Percentiles rank a stretch among this genome's conserved stretches.
Conservation (phyloP, 208 protist species). For the Giardia muris region DNA sequence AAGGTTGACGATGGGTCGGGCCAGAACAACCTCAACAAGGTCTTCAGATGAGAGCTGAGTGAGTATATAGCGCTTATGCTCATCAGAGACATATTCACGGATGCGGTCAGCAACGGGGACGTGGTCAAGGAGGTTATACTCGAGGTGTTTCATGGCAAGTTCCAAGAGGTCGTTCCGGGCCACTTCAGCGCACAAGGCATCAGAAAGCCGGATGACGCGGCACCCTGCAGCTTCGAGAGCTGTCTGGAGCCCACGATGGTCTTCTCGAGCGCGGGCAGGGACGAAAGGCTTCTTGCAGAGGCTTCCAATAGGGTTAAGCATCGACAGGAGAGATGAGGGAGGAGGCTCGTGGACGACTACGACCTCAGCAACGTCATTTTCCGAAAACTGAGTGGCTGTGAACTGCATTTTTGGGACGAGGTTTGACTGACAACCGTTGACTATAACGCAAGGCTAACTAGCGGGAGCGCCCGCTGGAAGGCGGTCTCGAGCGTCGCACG, state of each 20-base stretch:
- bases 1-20: slow-evolving; percentile 38
- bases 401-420: no score
- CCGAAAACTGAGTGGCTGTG: neutral
- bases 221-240: neutral
- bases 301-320: slow-evolving; percentile 23
- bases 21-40: slow-evolving; percentile 48
- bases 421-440: no score
- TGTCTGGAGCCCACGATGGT: neutral
- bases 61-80: slow-evolving; percentile 46
- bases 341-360: slow-evolving; percentile 30
- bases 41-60: slow-evolving; percentile 37
- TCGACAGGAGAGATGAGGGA: neutral
- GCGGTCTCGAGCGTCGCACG: no score
- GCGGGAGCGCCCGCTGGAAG: no score
- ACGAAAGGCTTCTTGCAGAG: slow-evolving; percentile 26
- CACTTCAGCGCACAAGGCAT: neutral
- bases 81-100: slow-evolving; percentile 32
- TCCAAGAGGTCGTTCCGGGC: neutral
- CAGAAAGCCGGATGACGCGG: neutral
- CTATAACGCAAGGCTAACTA: no score
- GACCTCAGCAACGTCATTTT: neutral
- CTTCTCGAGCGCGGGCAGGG: neutral
- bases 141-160: neutral
- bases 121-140: neutral
- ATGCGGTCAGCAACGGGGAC: neutral